Conservation (phyloP, 1,284 basidiomycete species). For the Rhodotorula sp. region DNA sequence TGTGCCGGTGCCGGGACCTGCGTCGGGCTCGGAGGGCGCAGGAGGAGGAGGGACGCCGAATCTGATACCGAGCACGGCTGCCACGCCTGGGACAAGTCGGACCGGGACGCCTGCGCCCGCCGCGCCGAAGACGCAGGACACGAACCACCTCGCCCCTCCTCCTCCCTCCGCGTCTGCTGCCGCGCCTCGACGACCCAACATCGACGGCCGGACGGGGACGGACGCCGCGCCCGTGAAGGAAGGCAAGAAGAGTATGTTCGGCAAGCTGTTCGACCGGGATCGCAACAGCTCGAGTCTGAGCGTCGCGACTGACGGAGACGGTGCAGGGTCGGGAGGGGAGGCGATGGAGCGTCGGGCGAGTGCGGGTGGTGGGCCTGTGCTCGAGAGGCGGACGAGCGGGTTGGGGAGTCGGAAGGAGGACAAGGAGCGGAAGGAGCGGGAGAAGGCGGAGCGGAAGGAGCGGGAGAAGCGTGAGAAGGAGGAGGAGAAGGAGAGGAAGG, state of each 20-base stretch:
- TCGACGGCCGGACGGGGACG: background rate
- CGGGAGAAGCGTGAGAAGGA: constrained; percentile 6
- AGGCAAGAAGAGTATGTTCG: constrained; percentile 41
- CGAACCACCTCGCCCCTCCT: background rate
- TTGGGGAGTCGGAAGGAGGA: background rate
- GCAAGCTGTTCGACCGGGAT: constrained; percentile 40
- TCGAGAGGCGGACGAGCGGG: constrained; percentile 14
- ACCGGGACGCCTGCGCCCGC: background rate
- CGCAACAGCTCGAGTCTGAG: constrained; percentile 15
- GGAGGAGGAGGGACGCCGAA: too few species aligned
- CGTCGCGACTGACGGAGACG: constrained; percentile 1
- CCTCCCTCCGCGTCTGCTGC: background rate
- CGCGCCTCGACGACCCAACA: background rate
- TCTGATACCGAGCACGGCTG: background rate
- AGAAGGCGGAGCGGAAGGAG: constrained; percentile 22
- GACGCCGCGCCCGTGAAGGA: background rate
- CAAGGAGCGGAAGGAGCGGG: constrained; percentile 12
- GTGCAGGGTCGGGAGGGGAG: background rate
- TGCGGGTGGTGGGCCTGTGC: background rate
- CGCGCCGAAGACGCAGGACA: background rate
- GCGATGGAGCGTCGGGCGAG: constrained; percentile 27
- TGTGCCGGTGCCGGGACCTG: background rate
- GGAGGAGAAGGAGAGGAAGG: constrained; percentile 17
- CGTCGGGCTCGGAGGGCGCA: background rate
- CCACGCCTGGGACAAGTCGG: background rate